Evolutionary conservation across 306 rosid species (phyloP).

Genomic region (Oemleria cerasiformis): DNA sequence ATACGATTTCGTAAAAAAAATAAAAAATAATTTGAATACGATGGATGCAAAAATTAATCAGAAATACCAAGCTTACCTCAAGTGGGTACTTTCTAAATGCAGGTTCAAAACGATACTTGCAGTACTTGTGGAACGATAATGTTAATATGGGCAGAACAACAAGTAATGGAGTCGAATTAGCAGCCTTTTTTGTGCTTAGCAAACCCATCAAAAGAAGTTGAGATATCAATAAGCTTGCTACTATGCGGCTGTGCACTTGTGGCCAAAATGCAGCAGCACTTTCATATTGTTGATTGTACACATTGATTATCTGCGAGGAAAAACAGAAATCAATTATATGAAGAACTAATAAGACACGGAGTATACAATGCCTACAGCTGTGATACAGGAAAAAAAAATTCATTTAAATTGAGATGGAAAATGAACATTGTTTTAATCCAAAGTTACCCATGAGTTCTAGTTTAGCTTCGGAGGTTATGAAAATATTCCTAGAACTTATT

Average conservation of each 20-base stretch:
- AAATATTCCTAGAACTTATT: no score
- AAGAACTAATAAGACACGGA: background rate
- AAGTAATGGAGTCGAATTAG: slow-evolving; percentile 86
- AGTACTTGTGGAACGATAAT: slow-evolving; percentile 75
- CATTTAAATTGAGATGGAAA: background rate
- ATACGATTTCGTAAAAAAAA: no score
- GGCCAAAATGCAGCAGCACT: slow-evolving; percentile 99
- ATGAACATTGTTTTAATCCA: background rate
- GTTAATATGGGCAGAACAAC: slow-evolving; percentile 73
- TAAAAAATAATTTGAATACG: background rate
- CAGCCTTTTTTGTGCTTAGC: slow-evolving; percentile 95
- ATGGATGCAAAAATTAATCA: background rate
- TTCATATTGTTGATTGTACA: slow-evolving; percentile 87
- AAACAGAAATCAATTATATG: slow-evolving; percentile 3
- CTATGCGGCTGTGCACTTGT: slow-evolving; percentile 85
- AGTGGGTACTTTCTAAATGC: slow-evolving; percentile 87
- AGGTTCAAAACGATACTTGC: slow-evolving; percentile 84
- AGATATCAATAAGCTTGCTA: slow-evolving; percentile 88
- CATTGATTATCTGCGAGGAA: slow-evolving; percentile 77
- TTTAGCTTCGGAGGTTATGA: background rate
- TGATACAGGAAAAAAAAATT: background rate
- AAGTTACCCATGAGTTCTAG: no score
- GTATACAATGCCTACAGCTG: background rate
- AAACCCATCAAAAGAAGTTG: slow-evolving; percentile 88
- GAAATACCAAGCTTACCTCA: slow-evolving; percentile 55